These are phyloP conservation scores for Trypanosoma vivax DNA, from an alignment of 208 protist genomes.

Conservation along the genomic window DNA sequence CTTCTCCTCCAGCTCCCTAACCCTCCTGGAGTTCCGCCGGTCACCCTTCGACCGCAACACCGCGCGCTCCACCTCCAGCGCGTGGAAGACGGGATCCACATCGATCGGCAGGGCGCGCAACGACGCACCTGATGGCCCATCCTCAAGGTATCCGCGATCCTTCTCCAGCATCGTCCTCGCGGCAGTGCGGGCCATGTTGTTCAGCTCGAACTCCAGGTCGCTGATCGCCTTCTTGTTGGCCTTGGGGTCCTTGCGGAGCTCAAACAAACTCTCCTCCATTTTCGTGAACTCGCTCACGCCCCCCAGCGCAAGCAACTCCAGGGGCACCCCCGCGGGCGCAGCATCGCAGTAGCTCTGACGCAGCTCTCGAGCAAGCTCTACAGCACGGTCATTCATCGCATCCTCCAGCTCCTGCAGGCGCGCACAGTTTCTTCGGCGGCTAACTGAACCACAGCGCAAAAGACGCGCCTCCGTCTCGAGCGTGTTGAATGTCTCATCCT, in stretches of 20 bases:
- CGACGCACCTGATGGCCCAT: slow-evolving; percentile 51
- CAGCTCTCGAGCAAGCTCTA: slow-evolving; percentile 45
- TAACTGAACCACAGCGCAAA: slow-evolving; percentile 30
- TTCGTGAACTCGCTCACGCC: slow-evolving; percentile 60
- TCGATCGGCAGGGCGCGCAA: slow-evolving; percentile 59
- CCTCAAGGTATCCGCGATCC: slow-evolving; percentile 68
- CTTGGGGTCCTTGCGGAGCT: slow-evolving; percentile 53
- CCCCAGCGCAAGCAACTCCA: slow-evolving; percentile 54
- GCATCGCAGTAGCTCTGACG: slow-evolving; percentile 37
- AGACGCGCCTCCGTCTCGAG: slow-evolving; percentile 58
- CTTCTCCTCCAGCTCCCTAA: slow-evolving; percentile 42
- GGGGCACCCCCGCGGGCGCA: slow-evolving; percentile 40
- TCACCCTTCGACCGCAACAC: slow-evolving; percentile 47
- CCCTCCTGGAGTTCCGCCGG: slow-evolving; percentile 21
- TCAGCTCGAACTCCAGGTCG: slow-evolving; percentile 62
- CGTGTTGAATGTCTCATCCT: slow-evolving; percentile 45
- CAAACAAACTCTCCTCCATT: slow-evolving; percentile 46
- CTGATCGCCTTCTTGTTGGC: slow-evolving; percentile 55
- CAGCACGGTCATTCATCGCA: slow-evolving; percentile 71
- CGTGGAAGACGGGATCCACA: slow-evolving; percentile 37
- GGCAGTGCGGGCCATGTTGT: slow-evolving; percentile 49
- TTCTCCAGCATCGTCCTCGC: slow-evolving; percentile 38
- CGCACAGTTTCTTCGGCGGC: slow-evolving; percentile 22
- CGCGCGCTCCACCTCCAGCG: slow-evolving; percentile 46
- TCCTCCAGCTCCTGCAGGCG: slow-evolving; percentile 22